Evolutionary conservation across 2,329 filamentous ascomycete species (phyloP), one percentile per base, ranked within the genome.

Genomic region (Pestalotiopsis sp.): DNA sequence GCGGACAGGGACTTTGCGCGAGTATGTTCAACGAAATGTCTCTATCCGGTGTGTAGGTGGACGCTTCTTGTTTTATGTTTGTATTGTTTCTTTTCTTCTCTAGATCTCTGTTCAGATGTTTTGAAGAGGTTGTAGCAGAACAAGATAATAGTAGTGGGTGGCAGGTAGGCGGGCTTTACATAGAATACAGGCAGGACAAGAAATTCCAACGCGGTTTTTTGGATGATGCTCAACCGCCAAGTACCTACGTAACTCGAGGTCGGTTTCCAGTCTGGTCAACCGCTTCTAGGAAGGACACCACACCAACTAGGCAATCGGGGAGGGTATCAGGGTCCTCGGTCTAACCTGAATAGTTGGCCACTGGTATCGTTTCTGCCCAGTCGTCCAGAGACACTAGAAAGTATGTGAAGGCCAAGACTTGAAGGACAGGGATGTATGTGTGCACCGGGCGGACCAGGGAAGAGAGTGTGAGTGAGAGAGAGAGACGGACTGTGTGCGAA

Each of bases 251-350:
- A 52, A 52, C 45, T 23, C 20, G 31, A 36, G 31, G 31, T 52
- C 20, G 11, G 17, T 52, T 52, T 23, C n/a, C 20, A 64, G 66
- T 52, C 41, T 25, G 25, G 64, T 66, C 49, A 23, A 52, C 56
- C 13, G 36, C 68, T 70, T 71, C 75, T 72, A 72, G 38, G 31
- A 57, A 38, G 66, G 39, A 38, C 57, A 17, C 38, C 38, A 45
- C 17, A 60, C 56, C 56, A 38, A 66, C 52, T 72, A 58, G 68
- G 70, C 72, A 36, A 62, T 69, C 66, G 72, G 73, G 70, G 72
- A 74, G 72, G 72, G 69, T 70, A 72, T 75, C 72, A 76, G 73
- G 74, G 69, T 63, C 66, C 39, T 76, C 71, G 70, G 71, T 71
- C 74, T 74, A 74, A 72, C 71, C 70, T 69, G 68, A 72, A 69